Base-by-base conservation (phyloP, 208 protist species). In the Leishmania martiniquensis region DNA sequence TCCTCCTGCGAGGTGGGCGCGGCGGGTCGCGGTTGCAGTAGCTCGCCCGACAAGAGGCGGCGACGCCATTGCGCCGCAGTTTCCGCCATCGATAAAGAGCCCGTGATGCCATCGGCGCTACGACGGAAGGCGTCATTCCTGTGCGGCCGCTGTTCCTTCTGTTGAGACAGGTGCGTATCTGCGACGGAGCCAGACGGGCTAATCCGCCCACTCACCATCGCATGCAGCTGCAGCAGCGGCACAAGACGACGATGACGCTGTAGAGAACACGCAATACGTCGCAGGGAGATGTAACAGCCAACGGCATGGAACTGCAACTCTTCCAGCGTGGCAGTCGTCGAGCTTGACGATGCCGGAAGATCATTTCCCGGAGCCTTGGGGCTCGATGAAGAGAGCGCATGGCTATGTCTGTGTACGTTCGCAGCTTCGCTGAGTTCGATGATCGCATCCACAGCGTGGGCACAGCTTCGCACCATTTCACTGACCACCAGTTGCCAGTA, bases 261-360 rank as follows among this genome's bases (percentile, higher is more conserved):
- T 73, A 97, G 81, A 1, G 88, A 85, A 74, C 88, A 89, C 22
- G 91, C 72, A 15, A 93, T 82, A 57, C 93, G 91, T 15, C 93
- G 90, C 25, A 95, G 80, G 25, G 87, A 86, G 17, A 92, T 77
- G 49, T 87, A 85, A 1, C 85, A 81, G 44, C 89, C 93, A 4
- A 94, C 86, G 6, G 87, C 85, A 54, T 89, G 76, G n/a, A 83
- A 91, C 66, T 86, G 81, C 39, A 78, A 5, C 7, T 77, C 63
- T 34, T 80, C 75, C 63, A 65, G 37, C 37, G 70, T 79, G 34
- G 32, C 44, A 37, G 12, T 15, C 29, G 44, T 52, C 66, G 45
- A 71, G 39, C 25, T 52, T 25, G 44, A 34, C 22, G n/a, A 22
- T n/a, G 25, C 44, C 44, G 66, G n/a, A 22, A 7, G 5, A 4